Evolutionary conservation across 2,329 filamentous ascomycete genomes (phyloP).

Genomic region (Aplosporella prunicola): DNA sequence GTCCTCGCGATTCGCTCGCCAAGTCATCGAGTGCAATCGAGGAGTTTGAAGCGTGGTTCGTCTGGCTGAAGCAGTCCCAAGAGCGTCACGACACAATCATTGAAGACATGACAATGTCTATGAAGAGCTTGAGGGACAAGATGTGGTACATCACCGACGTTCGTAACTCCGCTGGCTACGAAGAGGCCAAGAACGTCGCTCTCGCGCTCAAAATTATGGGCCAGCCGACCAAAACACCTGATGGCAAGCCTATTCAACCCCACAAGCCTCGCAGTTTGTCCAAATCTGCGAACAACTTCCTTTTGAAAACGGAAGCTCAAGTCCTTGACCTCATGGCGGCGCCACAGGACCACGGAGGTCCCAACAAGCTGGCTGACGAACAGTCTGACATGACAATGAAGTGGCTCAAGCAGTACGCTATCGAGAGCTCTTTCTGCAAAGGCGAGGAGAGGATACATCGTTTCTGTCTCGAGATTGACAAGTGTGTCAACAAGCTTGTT

Average conservation of each 20-base stretch:
- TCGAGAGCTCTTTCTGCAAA: slow-evolving; percentile 79
- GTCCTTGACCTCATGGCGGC: slow-evolving; percentile 82
- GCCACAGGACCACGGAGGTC: slow-evolving; percentile 71
- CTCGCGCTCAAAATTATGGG: slow-evolving; percentile 88
- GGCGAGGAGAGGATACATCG: slow-evolving; percentile 92
- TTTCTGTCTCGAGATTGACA: slow-evolving; percentile 83
- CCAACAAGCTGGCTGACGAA: slow-evolving; percentile 92
- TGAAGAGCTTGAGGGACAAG: slow-evolving; percentile 76
- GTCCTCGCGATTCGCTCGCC: slow-evolving; percentile 59
- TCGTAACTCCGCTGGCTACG: slow-evolving; percentile 78
- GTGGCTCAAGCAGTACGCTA: slow-evolving; percentile 72
- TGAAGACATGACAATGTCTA: slow-evolving; percentile 62
- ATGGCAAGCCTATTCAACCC: slow-evolving; percentile 30
- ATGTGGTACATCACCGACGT: slow-evolving; percentile 99
- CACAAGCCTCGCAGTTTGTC: slow-evolving; percentile 35
- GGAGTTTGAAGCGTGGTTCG: slow-evolving; percentile 71
- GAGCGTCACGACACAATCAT: slow-evolving; percentile 66
- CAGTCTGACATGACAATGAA: slow-evolving; percentile 75
- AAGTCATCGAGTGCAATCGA: slow-evolving; percentile 64
- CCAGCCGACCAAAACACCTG: slow-evolving; percentile 36
- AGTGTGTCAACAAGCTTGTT: slow-evolving; percentile 74
- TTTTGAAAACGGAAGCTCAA: slow-evolving; percentile 74
- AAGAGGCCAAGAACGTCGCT: slow-evolving; percentile 76
- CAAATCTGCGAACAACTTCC: slow-evolving; percentile 46
- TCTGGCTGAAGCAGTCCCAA: slow-evolving; percentile 74